Conservation (phyloP, 805 yeast species). For the Metschnikowia peoriensis region DNA sequence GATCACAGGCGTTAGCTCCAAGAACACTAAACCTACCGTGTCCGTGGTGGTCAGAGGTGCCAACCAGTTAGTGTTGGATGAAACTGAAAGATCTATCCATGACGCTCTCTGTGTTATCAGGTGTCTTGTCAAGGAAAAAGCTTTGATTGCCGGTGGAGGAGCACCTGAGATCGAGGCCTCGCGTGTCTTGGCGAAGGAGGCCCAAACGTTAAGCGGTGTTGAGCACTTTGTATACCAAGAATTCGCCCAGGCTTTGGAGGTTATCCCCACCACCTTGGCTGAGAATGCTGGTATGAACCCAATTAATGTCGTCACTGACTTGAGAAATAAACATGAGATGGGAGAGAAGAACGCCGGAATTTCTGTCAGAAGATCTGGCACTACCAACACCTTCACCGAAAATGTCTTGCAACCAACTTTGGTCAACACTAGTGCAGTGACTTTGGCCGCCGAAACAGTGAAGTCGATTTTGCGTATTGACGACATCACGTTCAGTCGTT, state of each 20-base stretch:
- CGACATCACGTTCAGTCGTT: constrained; percentile 74
- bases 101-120: constrained; percentile 95
- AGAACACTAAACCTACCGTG: constrained; percentile 64
- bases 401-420: constrained; percentile 95
- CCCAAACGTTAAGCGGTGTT: constrained; percentile 73
- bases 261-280: constrained; percentile 90
- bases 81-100: constrained; percentile 94
- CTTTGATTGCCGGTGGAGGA: constrained; percentile 97
- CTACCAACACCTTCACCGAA: constrained; percentile 87
- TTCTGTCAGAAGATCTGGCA: constrained; percentile 89
- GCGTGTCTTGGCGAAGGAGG: constrained; percentile 66
- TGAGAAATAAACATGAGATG: constrained; percentile 83
- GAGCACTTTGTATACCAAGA: constrained; percentile 91
- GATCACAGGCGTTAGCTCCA: constrained; percentile 69
- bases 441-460: constrained; percentile 94
- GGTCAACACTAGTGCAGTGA: constrained; percentile 90
- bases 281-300: constrained; percentile 95
- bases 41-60: constrained; percentile 96
- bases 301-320: constrained; percentile 86
- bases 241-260: constrained; percentile 87
- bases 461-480: constrained; percentile 95
- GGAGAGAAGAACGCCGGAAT: constrained; percentile 96
- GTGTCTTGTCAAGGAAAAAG: constrained; percentile 84
- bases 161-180: constrained; percentile 95
- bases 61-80: constrained; percentile 84